Evolutionary conservation across 208 protist genomes (phyloP), one percentile per base, ranked within the genome.

Genomic region (Trypanosoma caninum): DNA sequence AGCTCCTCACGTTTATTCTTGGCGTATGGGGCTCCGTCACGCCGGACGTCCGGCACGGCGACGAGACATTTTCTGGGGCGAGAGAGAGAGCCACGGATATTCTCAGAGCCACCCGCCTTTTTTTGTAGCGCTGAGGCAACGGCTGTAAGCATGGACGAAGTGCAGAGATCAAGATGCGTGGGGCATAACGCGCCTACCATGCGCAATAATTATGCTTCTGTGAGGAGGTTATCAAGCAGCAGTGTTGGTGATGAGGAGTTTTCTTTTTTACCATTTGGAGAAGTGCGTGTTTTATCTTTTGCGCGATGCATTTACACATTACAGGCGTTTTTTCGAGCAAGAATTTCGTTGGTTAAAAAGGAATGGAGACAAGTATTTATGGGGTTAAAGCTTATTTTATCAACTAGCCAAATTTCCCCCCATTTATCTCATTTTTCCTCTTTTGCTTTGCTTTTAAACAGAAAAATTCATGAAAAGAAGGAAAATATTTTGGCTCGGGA

Each of bases 241-340:
- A 40, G 13, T 40, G 35, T 40, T 46, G n/a, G n/a, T n/a, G n/a
- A n/a, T n/a, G n/a, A n/a, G 35, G 25, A 18, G 16, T 31, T 20
- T 1, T 30, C 53, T 6, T 13, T 27, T 3, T 31, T 25, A 31
- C 47, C 23, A 2, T 3, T 1, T 30, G 34, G 11, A 18, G 37
- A 16, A 10, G 3, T 34, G 18, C 22, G 37, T 34, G 3, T 52
- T 22, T 11, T 48, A 1, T 65, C 65, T 5, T n/a, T 64, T 6
- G 25, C 25, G 41, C 31, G 31, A 42, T 65, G 65, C 31, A 42
- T 72, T 46, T 40, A 53, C 4, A 44, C 55, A 11, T 23, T 72
- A 22, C 65, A 72, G 33, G 65, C 65, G 2, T 72, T 72, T 59
- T 40, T 40, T 38, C 65, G 51, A 1, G 47, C 65, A 47, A 6